Evolutionary conservation across 2,329 filamentous ascomycete genomes (phyloP).

Genomic region (Colletotrichum coccodes): DNA sequence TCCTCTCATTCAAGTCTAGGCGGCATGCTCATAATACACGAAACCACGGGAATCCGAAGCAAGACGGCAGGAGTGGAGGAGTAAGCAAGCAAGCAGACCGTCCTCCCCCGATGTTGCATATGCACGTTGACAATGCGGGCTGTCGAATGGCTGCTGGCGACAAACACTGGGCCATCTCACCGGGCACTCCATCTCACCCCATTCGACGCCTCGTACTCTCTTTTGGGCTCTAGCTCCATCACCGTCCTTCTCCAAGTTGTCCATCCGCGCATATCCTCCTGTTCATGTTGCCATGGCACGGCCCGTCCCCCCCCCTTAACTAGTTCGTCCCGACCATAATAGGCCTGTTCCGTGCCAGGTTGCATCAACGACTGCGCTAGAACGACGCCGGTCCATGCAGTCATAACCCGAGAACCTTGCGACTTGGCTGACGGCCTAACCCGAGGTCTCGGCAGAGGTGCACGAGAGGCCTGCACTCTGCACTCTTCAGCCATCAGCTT

Average conservation of each 20-base stretch:
- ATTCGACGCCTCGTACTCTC: neutral
- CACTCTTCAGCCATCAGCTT: no score
- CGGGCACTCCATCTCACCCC: neutral
- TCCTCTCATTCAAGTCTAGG: no score
- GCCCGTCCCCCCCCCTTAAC: neutral
- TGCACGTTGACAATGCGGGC: conserved; percentile 8
- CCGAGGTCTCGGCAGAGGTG: no score
- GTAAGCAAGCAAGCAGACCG: neutral
- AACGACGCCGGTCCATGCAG: neutral
- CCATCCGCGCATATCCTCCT: neutral
- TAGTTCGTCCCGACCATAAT: conserved; percentile 13
- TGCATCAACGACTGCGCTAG: conserved; percentile 19
- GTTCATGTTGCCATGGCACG: no score
- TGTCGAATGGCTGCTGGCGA: neutral
- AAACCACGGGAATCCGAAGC: no score
- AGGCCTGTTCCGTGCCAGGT: conserved; percentile 2
- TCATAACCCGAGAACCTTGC: neutral
- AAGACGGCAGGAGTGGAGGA: no score
- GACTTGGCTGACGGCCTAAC: no score
- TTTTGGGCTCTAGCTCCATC: neutral
- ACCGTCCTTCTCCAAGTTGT: neutral
- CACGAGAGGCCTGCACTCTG: no score
- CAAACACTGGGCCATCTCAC: neutral
- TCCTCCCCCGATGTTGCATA: neutral
- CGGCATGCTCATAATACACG: no score